Evolutionary conservation across 768 basidiomycete genomes (phyloP).

Genomic region (Peribolospora kevripleyi): DNA sequence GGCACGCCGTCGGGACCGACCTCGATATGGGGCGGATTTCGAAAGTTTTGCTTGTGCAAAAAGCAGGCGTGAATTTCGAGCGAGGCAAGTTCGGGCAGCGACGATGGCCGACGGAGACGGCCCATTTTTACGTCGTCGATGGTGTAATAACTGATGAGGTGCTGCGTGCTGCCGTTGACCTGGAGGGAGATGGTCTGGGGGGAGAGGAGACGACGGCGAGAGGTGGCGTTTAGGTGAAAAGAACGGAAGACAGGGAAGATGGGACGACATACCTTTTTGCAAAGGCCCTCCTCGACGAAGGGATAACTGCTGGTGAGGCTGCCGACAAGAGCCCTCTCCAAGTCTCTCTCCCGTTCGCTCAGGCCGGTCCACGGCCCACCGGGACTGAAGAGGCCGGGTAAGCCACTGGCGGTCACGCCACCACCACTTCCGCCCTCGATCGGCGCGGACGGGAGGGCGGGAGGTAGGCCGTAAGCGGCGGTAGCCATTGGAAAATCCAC

Average conservation of each 20-base stretch:
- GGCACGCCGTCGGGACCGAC: conserved; percentile 57
- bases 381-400: too few relatives aligned
- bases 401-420: too few relatives aligned
- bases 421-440: too few relatives aligned
- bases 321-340: conserved; percentile 62
- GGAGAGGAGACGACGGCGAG: not conserved
- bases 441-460: too few relatives aligned
- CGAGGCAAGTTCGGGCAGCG: conserved; percentile 60
- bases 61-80: conserved; percentile 26
- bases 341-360: too few relatives aligned
- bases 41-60: conserved; percentile 38
- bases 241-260: not conserved
- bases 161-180: conserved; percentile 62
- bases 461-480: too few relatives aligned
- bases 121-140: conserved; percentile 74
- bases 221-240: not conserved
- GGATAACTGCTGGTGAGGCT: conserved; percentile 80
- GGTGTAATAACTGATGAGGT: conserved; percentile 84
- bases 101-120: conserved; percentile 64
- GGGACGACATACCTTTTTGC: conserved; percentile 41
- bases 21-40: conserved; percentile 71
- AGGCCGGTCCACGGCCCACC: too few relatives aligned
- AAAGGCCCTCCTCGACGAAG: conserved; percentile 75
- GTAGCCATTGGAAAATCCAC: too few relatives aligned
- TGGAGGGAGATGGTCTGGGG: conserved; percentile 69